Evolutionary conservation across 495 filamentous ascomycete genomes (phyloP).

Genomic region (Trichoderma gamsii): DNA sequence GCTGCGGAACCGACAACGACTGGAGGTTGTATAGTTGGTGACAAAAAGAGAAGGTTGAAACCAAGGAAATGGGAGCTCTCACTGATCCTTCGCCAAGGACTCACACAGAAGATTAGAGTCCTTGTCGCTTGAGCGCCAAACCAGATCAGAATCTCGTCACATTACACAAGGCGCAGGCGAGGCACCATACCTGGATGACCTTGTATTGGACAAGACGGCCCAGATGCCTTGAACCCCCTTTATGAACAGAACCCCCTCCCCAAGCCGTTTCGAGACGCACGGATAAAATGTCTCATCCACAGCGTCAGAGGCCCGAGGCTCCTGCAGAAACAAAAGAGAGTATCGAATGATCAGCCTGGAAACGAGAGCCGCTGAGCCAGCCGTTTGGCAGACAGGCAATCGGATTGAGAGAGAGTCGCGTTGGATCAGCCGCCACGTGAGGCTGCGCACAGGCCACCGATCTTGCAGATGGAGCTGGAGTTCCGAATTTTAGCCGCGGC

Average conservation of each 20-base stretch:
- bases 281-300: neutral
- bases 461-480: neutral
- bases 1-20: neutral
- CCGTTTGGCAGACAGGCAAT: neutral
- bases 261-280: slow-evolving; percentile 8
- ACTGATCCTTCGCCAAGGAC: neutral
- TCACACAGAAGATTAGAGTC: neutral
- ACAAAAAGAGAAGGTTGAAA: neutral
- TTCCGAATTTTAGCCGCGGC: neutral
- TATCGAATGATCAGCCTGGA: neutral
- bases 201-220: slow-evolving; percentile 6
- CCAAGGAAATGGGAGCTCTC: neutral
- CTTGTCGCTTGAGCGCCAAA: slow-evolving; percentile 1
- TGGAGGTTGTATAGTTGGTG: neutral
- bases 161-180: slow-evolving; percentile 3
- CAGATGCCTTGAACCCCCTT: neutral
- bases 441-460: slow-evolving; percentile 6
- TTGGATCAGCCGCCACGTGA: slow-evolving; percentile 12
- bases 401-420: slow-evolving; percentile 1
- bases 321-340: neutral
- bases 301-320: neutral
- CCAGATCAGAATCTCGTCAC: slow-evolving; percentile 1
- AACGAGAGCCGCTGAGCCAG: neutral
- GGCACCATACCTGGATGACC: neutral
- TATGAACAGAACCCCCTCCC: neutral